Percentiles rank a stretch among this genome's conserved stretches.
These are phyloP conservation scores for Xylaria hypoxylon DNA, from an alignment of 2,329 filamentous ascomycete genomes.

Conservation along the genomic window DNA sequence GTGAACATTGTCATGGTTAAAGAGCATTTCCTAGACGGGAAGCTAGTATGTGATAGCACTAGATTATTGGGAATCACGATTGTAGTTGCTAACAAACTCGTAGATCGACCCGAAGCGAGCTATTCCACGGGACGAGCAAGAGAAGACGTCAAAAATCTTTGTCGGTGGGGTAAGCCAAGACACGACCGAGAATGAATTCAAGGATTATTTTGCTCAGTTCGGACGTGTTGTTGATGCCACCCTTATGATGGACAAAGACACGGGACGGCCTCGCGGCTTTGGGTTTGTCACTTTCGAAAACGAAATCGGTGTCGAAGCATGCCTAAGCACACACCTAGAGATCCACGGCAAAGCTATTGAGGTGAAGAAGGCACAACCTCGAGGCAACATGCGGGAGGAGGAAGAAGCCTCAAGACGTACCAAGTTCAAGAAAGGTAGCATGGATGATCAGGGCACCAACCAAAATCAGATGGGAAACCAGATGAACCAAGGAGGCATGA, in stretches of 20 bases:
- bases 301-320: slow-evolving; percentile 92
- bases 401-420: slow-evolving; percentile 76
- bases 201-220: slow-evolving; percentile 96
- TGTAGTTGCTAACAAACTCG: slow-evolving; percentile 40
- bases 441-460: slow-evolving; percentile 53
- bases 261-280: slow-evolving; percentile 93
- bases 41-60: slow-evolving; percentile 78
- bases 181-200: slow-evolving; percentile 95
- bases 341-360: slow-evolving; percentile 97
- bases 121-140: slow-evolving; percentile 96
- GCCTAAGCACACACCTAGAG: slow-evolving; percentile 84
- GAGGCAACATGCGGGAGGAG: slow-evolving; percentile 93
- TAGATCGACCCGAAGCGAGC: slow-evolving; percentile 98
- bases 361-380: slow-evolving; percentile 96
- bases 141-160: slow-evolving; percentile 98
- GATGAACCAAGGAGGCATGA: slow-evolving; percentile 71
- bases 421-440: slow-evolving; percentile 68
- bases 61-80: neutral
- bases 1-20: slow-evolving; percentile 99
- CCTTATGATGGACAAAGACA: slow-evolving; percentile 99
- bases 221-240: slow-evolving; percentile 96
- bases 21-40: slow-evolving; percentile 96
- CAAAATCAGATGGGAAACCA: slow-evolving; percentile 50
- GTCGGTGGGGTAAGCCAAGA: slow-evolving; percentile 98
- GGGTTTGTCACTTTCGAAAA: slow-evolving; percentile 99